Evolutionary conservation across 371 early-diverging fungal genomes (phyloP), one percentile per base, ranked within the genome.

Genomic region (Blakeslea trispora): DNA sequence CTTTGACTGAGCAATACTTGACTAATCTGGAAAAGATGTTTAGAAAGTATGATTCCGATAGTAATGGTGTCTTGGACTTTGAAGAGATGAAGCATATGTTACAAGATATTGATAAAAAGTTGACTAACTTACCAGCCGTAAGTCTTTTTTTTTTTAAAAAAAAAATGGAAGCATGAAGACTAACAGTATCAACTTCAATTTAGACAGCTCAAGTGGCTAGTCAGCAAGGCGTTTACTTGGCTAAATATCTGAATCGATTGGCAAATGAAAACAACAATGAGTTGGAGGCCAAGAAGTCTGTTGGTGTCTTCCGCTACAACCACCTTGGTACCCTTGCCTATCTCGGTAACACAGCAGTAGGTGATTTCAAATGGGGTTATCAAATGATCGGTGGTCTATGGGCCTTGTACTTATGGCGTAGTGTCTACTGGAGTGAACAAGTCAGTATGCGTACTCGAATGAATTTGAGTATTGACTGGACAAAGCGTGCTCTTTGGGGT

Each of bases 161-260:
- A 46, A 7, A 15, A 13, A 41, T 35, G n/a, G n/a, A 22, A 7
- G 24, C 22, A 23, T 11, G 22, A 19, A 24, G 28, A 14, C 5
- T 35, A 28, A 34, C 41, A 24, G 42, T 15, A 31, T 32, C 15
- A 10, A 24, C 14, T 37, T 32, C 15, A 10, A 24, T 17, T 37
- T 61, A 85, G 81, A 92, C 93, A 31, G 95, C 95, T 2, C 95
- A 95, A 71, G 92, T 92, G 5, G 95, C 95, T 23, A 86, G 77
- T 66, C 95, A 95, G 63, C 87, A 95, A 66, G 95, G 89, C 34
- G 63, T 70, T 18, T 92, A 84, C 63, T 56, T 94, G 34, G 86
- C 82, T 23, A 74, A 72, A 28, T 69, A 81, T 32, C 61, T 91
- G 13, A 85, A 81, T 59, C 31, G 35, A 15, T 32, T 63, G 23